These are phyloP conservation scores for Cryptomeria japonica DNA, from an alignment of 75 land plant genomes.

Conservation along the genomic window DNA sequence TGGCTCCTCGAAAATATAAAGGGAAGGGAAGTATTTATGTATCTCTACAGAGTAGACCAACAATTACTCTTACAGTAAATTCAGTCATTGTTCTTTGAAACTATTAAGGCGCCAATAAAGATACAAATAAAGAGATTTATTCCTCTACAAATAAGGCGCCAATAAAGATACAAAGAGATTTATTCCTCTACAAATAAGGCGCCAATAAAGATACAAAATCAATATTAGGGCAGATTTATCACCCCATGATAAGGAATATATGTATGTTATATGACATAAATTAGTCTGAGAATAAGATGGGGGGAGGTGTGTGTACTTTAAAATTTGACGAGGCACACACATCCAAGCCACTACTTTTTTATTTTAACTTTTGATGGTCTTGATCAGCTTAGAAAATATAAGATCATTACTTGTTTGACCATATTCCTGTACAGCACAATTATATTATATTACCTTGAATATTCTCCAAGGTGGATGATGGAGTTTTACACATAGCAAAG, in stretches of 20 bases:
- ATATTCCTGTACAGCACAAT: neutral
- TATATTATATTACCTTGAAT: neutral
- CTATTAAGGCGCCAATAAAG: too few species aligned
- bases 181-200: neutral
- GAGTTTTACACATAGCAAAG: too few species aligned
- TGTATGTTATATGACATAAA: neutral
- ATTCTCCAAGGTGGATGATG: neutral
- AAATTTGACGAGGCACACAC: neutral
- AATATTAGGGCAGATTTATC: neutral
- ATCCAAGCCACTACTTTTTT: slow-evolving; percentile 3
- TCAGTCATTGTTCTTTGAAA: too few species aligned
- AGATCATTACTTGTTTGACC: neutral
- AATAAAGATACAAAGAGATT: neutral
- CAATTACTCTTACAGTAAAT: too few species aligned
- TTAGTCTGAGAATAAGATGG: neutral
- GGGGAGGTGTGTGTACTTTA: neutral
- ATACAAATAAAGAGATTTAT: neutral
- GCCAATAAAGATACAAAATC: neutral
- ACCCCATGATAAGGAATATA: neutral
- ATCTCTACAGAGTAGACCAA: too few species aligned
- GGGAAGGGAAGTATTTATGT: neutral
- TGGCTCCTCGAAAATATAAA: neutral
- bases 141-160: neutral
- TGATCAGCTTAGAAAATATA: neutral
- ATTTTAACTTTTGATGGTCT: neutral